Evolutionary conservation across 2,329 filamentous ascomycete genomes (phyloP), one percentile per base, ranked within the genome.

Genomic region (Phyllosticta capitalensis): DNA sequence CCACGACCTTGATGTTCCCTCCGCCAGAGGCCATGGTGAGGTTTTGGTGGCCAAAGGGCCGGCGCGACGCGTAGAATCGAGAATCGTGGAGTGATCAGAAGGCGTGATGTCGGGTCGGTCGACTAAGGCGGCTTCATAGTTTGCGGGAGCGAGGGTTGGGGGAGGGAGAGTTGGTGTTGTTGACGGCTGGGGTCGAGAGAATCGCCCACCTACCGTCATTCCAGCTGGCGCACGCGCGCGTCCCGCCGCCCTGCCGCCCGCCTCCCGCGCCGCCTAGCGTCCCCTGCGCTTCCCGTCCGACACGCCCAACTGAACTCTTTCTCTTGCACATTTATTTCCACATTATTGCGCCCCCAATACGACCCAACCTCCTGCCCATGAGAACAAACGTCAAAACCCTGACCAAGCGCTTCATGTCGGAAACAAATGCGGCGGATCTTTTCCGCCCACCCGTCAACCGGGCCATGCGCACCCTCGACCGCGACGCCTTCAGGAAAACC

Each of bases 1-100:
- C 94, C 81, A 99, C 94, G 79, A 99, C 94, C 86, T 99, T 99
- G 76, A 99, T 99, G 73, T 99, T 99, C 72, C 94, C 92, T 77
- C 89, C 91, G 70, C 89, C 89, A 67, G 83, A 79, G 69, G 83
- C 81, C 86, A 89, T 89, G 63, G 59, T 60, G 58, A 28, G 19
- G 28, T 53, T 33, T 22, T 53, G 45, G 54, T 52, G 48, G 58
- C 58, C 30, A 33, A 54, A 30, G 50, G 54, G 58, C 49, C 54
- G 58, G 54, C 45, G 58, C 54, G 53, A 51, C 54, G 58, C 54
- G 54, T 56, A 49, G 38, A n/a, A n/a, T 45, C 38, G 38, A 45
- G 17, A 6, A 45, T 45, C 38, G 17, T 24, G 7, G 48, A 30
- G 22, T 28, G 49, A 48, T 52, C 49, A 9, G 49, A 22, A 22